Base-by-base conservation (phyloP, 75 land plant species). In the Ceratopteris richardii region DNA sequence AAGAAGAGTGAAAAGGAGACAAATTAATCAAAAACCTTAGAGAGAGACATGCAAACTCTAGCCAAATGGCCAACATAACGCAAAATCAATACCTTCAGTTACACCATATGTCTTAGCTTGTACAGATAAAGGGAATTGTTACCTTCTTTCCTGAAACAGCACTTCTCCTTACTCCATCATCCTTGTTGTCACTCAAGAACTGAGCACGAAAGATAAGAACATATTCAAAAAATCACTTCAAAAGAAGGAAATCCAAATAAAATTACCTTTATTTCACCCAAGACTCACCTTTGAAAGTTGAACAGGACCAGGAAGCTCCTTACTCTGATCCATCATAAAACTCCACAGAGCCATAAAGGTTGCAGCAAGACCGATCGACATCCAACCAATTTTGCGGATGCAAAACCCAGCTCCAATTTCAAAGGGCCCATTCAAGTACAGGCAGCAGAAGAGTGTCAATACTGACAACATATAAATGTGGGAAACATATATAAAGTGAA, bases 101-200 rank as follows among this genome's bases (percentile, higher is more conserved):
- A n/a, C n/a, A n/a, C n/a, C n/a, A n/a, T n/a, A n/a, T n/a, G n/a
- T n/a, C n/a, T n/a, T n/a, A n/a, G n/a, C n/a, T n/a, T n/a, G n/a
- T n/a, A n/a, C n/a, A n/a, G n/a, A 6, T 56, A 11, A 11, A 29
- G 27, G 28, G 23, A 56, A 56, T 0, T 13, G 11, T 25, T 44
- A 85, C 98, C 98, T 93, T 93, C 72, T 88, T 93, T 10, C 98
- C 98, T 51, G 98, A 93, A 41, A 93, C 85, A 52, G 77, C 95
- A 76, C 98, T 93, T n/a, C 95, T 86, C 1, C 96, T 78, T 0
- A 85, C 81, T 44, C 82, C 78, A 57, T 85, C 90, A 54, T 82
- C 90, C 69, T 84, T 87, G 21, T 69, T 80, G 56, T 81, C 81
- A 40, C 90, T 90, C 39, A 93, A 72, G 69, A 88, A 88, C 98